phyloP scores from a whole-genome alignment of 1,284 basidiomycete genomes.

The Ustilago loliicola region DNA sequence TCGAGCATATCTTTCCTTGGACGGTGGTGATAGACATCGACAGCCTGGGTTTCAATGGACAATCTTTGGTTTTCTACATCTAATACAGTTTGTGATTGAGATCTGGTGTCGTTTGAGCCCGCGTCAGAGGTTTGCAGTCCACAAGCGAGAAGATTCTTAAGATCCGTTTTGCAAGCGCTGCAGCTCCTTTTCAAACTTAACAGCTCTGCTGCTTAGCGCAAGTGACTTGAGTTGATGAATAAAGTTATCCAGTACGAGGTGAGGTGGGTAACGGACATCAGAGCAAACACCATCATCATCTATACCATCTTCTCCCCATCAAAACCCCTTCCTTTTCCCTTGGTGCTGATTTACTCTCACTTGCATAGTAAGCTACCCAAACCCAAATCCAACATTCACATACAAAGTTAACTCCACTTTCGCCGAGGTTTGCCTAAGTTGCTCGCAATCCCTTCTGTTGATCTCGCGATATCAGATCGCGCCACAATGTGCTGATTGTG shows the following conservation, averaged over 20 bases:
- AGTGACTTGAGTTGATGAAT: no score
- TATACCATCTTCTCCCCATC: not conserved
- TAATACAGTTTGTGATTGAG: no score
- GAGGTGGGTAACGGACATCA: no score
- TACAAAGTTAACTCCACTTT: slow-evolving; percentile 18
- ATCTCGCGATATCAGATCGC: no score
- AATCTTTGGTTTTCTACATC: not conserved
- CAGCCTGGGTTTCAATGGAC: not conserved
- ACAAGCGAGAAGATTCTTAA: no score
- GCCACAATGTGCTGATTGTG: no score
- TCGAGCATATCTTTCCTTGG: slow-evolving; percentile 1
- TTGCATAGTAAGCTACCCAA: not conserved
- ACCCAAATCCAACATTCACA: slow-evolving; percentile 3
- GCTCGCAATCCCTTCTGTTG: slow-evolving; percentile 5
- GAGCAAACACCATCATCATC: slow-evolving; percentile 20
- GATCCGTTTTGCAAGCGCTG: no score
- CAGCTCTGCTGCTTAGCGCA: no score
- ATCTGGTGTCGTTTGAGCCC: no score
- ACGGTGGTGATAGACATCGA: slow-evolving; percentile 1
- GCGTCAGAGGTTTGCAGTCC: no score
- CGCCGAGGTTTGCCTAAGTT: slow-evolving; percentile 30
- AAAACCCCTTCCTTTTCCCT: not conserved
- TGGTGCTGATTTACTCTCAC: not conserved
- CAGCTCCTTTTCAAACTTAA: no score
- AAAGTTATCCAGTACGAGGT: no score